These are phyloP conservation scores for Barnettozyma hawaiiensis DNA, from an alignment of 1,139 yeast species.

Conservation along the genomic window DNA sequence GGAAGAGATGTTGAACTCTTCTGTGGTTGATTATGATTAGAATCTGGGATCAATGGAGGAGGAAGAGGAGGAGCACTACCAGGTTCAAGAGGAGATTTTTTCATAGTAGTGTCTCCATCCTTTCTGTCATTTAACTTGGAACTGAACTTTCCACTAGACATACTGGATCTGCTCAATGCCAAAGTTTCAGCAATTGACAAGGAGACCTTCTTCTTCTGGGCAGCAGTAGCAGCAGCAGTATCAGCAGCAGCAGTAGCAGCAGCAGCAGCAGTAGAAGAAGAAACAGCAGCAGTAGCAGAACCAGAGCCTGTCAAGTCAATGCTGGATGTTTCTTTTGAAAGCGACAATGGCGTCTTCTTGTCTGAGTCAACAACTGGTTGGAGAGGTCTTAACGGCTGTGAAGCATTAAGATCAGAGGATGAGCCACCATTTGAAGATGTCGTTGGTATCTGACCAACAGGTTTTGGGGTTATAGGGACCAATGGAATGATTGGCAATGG, in stretches of 20 bases:
- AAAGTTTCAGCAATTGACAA: constrained; percentile 62
- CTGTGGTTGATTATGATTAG: too few relatives aligned
- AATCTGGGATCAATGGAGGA: not conserved
- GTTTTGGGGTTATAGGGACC: not conserved
- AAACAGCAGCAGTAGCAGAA: too few relatives aligned
- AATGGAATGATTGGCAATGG: constrained; percentile 2
- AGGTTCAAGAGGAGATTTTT: too few relatives aligned
- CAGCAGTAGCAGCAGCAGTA: too few relatives aligned
- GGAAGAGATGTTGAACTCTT: not conserved
- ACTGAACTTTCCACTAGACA: constrained; percentile 29
- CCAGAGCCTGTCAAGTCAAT: constrained; percentile 23
- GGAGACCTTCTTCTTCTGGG: constrained; percentile 22
- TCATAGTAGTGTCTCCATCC: not conserved
- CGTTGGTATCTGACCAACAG: not conserved
- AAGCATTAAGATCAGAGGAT: not conserved
- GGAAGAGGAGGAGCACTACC: too few relatives aligned
- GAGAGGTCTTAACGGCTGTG: not conserved
- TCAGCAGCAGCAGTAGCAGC: too few relatives aligned
- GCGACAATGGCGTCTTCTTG: constrained; percentile 19
- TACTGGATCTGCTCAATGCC: constrained; percentile 48
- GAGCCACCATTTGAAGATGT: not conserved
- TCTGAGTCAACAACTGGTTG: constrained; percentile 15
- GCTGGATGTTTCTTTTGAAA: constrained; percentile 23
- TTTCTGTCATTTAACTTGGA: constrained; percentile 20
- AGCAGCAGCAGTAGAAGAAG: too few relatives aligned